Conservation (phyloP, 169 alveolate species). For the Amoebophrya sp. region DNA sequence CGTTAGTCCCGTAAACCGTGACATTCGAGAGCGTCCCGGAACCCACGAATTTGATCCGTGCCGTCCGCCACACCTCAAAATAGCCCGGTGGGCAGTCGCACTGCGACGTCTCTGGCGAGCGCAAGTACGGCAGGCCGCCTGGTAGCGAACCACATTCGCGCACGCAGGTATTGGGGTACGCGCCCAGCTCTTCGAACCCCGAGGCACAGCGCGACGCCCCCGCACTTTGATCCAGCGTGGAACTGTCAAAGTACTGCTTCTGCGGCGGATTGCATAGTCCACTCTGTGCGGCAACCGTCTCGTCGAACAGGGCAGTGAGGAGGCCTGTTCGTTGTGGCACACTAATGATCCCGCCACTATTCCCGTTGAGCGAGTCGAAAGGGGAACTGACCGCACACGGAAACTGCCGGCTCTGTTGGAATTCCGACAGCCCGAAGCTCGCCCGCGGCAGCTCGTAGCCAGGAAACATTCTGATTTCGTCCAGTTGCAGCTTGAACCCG, state of each 20-base stretch:
- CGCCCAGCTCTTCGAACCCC: background rate
- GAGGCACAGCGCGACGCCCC: background rate
- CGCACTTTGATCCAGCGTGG: background rate
- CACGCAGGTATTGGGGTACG: background rate
- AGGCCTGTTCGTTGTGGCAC: background rate
- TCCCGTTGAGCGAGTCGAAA: background rate
- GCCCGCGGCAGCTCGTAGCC: background rate
- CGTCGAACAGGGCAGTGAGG: background rate
- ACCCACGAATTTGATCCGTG: background rate
- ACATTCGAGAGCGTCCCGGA: background rate
- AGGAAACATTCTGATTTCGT: background rate
- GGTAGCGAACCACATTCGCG: background rate
- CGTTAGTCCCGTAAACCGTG: background rate
- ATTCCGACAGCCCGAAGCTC: background rate
- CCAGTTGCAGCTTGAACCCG: background rate
- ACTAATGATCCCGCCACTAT: background rate
- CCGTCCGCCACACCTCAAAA: background rate
- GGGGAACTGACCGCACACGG: background rate
- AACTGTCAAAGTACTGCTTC: background rate
- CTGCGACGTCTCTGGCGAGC: background rate
- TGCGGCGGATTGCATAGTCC: background rate
- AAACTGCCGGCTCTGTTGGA: background rate
- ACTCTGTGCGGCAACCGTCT: background rate
- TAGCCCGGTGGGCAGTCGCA: background rate
- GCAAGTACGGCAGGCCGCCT: background rate